Base-by-base conservation (phyloP, 2,329 filamentous ascomycete genomes). In the Fusarium buxicola region DNA sequence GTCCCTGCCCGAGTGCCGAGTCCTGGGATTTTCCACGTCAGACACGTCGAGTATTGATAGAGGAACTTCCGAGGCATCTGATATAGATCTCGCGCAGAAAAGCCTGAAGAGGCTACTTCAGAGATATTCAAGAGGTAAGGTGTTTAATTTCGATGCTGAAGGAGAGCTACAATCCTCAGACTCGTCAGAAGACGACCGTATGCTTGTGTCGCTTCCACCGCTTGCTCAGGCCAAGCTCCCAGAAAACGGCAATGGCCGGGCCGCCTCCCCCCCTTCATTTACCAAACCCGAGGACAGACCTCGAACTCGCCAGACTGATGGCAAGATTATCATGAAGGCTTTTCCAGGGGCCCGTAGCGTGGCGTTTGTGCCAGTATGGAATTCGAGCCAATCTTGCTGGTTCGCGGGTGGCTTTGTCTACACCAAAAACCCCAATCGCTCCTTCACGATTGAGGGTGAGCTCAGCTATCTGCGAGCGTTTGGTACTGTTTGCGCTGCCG, bases 351-450 rank as follows among this genome's bases (percentile, higher is more conserved):
- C 53, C 9, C 31, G 48, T 3, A 39, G 34, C 8, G 15, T 56
- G 2, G 53, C 53, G 1, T 56, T 56, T 9, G 43, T 54, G 8
- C 53, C 53, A 4, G 30, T 56, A 5, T 44, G 48, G 36, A 24
- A 56, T 7, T 24, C 48, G 2, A 25, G 4, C 0, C 18, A 44
- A 10, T 30, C 21, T 4, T 4, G 27, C 1, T 11, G 50, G 16
- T 16, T 28, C 3, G 51, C n/a, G 3, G 34, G 47, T 7, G 53
- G 53, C 3, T 38, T 56, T 2, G 16, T 43, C 0, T 56, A 41
- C 7, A 24, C 38, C 12, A 56, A 32, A 0, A 8, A 11, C 11
- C 27, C 46, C 2, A 11, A 5, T 4, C 25, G 46, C 5, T 4
- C 9, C 1, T 49, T 49, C 2, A 49, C 35, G 8, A 25, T 31